A percentile compares a stretch with the other conserved stretches of the same genome.
Conservation (phyloP, 2,329 filamentous ascomycete genomes). For the Capronia coronata region DNA sequence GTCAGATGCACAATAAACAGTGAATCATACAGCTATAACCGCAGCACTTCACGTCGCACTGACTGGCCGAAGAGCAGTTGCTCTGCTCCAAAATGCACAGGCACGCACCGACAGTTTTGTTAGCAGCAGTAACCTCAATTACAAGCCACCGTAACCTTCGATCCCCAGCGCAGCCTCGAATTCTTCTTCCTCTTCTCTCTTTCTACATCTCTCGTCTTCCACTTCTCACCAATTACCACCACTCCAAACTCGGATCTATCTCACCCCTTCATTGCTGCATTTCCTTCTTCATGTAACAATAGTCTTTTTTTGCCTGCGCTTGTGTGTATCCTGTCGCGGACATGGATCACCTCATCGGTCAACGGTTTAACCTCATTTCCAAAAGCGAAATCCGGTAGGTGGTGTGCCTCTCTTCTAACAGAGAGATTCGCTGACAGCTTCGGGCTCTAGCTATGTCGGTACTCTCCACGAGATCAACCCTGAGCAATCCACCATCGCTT, state of each 20-base stretch:
- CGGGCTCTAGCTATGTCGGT: constrained; percentile 70
- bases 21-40: neutral
- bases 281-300: constrained; percentile 23
- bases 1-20: too few species aligned
- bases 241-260: constrained; percentile 2
- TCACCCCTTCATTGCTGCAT: constrained; percentile 2
- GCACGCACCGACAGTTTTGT: too few species aligned
- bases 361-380: constrained; percentile 92
- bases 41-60: neutral
- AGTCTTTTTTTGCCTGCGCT: constrained; percentile 26
- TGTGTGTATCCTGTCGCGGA: constrained; percentile 37
- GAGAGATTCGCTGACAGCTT: constrained; percentile 33
- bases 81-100: neutral
- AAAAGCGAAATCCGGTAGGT: constrained; percentile 89
- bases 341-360: constrained; percentile 51
- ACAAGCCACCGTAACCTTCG: constrained; percentile 23
- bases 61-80: constrained; percentile 5
- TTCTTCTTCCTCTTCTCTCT: constrained; percentile 18
- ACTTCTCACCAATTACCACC: constrained; percentile 9
- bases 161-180: constrained; percentile 29
- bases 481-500: constrained; percentile 89
- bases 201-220: constrained; percentile 1
- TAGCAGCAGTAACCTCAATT: too few species aligned
- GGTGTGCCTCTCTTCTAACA: constrained; percentile 15
- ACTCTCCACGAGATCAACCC: constrained; percentile 97